These are phyloP conservation scores for Sugiyamaella japonica DNA, from an alignment of 1,139 yeast species.

Conservation along the genomic window DNA sequence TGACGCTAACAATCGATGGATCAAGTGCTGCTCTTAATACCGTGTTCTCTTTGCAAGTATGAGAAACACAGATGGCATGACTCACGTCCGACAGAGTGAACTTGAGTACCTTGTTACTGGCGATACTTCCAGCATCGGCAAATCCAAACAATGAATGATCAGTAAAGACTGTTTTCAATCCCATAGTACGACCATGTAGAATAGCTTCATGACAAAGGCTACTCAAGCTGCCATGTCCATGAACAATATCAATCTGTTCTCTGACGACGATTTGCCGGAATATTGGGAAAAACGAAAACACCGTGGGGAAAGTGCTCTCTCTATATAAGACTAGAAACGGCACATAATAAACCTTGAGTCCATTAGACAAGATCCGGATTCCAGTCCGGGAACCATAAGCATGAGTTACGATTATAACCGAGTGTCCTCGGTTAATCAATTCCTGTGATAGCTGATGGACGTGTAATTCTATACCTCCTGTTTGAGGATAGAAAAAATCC, in stretches of 20 bases:
- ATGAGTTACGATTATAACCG: constrained; percentile 88
- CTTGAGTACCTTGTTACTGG: constrained; percentile 83
- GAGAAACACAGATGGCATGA: constrained; percentile 92
- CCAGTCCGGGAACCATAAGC: constrained; percentile 83
- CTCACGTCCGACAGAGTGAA: constrained; percentile 86
- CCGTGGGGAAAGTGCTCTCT: constrained; percentile 85
- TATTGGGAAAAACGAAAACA: constrained; percentile 83
- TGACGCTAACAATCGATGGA: constrained; percentile 78
- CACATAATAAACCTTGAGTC: constrained; percentile 87
- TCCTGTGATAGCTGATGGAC: constrained; percentile 82
- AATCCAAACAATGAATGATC: constrained; percentile 97
- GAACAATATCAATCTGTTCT: constrained; percentile 84
- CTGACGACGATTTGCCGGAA: constrained; percentile 81
- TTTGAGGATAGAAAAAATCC: constrained; percentile 97
- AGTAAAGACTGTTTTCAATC: constrained; percentile 84
- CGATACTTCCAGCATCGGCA: constrained; percentile 77
- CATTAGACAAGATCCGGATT: constrained; percentile 78
- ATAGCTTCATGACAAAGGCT: constrained; percentile 87
- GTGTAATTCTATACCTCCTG: constrained; percentile 97
- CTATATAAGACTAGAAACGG: constrained; percentile 80
- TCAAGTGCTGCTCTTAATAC: constrained; percentile 82
- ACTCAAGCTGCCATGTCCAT: constrained; percentile 92
- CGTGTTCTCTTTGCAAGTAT: constrained; percentile 95
- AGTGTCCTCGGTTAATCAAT: constrained; percentile 80
- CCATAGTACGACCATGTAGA: constrained; percentile 91